phyloP scores from a whole-genome alignment of 2,329 filamentous ascomycete species.

The Microascus cirrosus region DNA sequence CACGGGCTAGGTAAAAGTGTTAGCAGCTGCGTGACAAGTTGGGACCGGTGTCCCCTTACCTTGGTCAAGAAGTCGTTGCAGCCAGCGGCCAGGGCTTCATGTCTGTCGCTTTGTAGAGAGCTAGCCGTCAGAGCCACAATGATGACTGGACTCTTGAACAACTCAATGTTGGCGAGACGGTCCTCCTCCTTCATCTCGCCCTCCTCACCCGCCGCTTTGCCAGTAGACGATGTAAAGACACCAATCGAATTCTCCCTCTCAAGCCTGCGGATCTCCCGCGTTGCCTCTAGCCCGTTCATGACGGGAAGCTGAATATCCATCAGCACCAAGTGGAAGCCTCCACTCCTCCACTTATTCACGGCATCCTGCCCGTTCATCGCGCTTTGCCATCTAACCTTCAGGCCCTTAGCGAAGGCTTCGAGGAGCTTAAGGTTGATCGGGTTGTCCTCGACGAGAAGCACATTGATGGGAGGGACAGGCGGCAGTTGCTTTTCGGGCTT shows the following conservation, averaged over 20 bases:
- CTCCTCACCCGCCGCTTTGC: slow-evolving; percentile 38
- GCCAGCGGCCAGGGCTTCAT: slow-evolving; percentile 86
- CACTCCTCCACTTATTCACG: slow-evolving; percentile 82
- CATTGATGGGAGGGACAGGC: slow-evolving; percentile 86
- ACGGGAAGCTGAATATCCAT: slow-evolving; percentile 98
- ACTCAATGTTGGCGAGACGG: slow-evolving; percentile 50
- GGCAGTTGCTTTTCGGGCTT: slow-evolving; percentile 28
- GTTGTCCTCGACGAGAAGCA: slow-evolving; percentile 96
- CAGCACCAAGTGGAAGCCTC: slow-evolving; percentile 88
- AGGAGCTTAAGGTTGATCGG: slow-evolving; percentile 92
- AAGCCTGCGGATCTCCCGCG: slow-evolving; percentile 81
- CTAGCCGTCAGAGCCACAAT: slow-evolving; percentile 95
- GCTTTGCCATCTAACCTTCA: slow-evolving; percentile 96
- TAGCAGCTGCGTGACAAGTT: not conserved
- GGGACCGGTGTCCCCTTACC: slow-evolving; percentile 36
- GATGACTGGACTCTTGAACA: slow-evolving; percentile 95
- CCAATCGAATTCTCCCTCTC: slow-evolving; percentile 89
- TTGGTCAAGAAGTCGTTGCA: slow-evolving; percentile 99
- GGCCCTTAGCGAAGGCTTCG: slow-evolving; percentile 87
- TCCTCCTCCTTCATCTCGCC: slow-evolving; percentile 38
- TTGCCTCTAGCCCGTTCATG: slow-evolving; percentile 92
- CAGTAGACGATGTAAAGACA: slow-evolving; percentile 65
- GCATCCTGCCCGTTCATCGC: slow-evolving; percentile 92
- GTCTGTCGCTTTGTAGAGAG: slow-evolving; percentile 86
- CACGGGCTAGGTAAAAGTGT: slow-evolving; percentile 54